A percentile compares a stretch with the other conserved stretches of the same genome.
Evolutionary conservation across 2,329 filamentous ascomycete species (phyloP).

Genomic region (Ceratocystis colombiana): DNA sequence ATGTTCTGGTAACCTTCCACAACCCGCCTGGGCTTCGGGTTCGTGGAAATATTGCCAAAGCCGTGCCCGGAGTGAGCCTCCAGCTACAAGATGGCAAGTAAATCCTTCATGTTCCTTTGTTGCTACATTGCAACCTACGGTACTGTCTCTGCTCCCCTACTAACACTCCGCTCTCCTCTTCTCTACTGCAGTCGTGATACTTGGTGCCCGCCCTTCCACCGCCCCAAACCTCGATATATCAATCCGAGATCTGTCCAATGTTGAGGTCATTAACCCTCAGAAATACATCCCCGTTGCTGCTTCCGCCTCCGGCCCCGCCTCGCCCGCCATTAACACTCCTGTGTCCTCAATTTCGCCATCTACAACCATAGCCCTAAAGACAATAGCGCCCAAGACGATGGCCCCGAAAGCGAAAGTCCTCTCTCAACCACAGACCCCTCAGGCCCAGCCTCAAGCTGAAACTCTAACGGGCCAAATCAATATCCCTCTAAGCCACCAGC

Average conservation of each 20-base stretch:
- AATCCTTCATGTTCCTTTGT: not conserved
- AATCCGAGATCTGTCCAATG: conserved; percentile 39
- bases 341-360: conserved; percentile 31
- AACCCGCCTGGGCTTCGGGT: conserved; percentile 54
- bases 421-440: not conserved
- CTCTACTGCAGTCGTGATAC: conserved; percentile 10
- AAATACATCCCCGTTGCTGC: conserved; percentile 28
- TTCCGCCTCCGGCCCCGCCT: conserved; percentile 28
- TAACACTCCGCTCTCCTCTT: not conserved
- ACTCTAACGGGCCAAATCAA: not conserved
- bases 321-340: conserved; percentile 24
- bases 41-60: conserved; percentile 59
- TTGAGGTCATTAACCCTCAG: conserved; percentile 31
- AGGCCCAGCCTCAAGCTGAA: not conserved
- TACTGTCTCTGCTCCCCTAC: too few relatives aligned
- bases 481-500: not conserved
- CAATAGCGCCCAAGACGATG: not conserved
- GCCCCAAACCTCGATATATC: conserved; percentile 29
- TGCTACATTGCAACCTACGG: too few relatives aligned
- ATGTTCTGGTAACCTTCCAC: conserved; percentile 62
- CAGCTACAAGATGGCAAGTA: conserved; percentile 60
- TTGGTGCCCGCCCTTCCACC: conserved; percentile 11
- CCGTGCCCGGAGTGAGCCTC: conserved; percentile 56
- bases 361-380: conserved; percentile 25
- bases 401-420: conserved; percentile 1